phyloP scores from a whole-genome alignment of 2,329 filamentous ascomycete species.

The Herpotrichia juniperi region DNA sequence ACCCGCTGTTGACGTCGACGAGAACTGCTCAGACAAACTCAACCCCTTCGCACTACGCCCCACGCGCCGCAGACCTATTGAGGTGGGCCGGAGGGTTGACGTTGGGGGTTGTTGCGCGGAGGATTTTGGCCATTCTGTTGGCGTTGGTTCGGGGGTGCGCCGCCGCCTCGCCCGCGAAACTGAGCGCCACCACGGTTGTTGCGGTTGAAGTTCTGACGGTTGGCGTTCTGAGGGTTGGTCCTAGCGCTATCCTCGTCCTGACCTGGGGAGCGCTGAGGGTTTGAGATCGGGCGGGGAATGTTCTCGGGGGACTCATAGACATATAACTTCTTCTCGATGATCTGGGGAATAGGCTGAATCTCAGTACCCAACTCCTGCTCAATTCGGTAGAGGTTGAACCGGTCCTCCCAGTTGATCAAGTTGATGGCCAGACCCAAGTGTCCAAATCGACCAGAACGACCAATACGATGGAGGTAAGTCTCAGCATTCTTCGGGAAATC shows the following conservation, averaged over 20 bases:
- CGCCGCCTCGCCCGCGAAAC: slow-evolving; percentile 18
- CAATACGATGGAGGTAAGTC: slow-evolving; percentile 97
- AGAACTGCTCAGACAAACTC: slow-evolving; percentile 36
- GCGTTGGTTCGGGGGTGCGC: slow-evolving; percentile 28
- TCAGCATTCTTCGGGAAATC: slow-evolving; percentile 99
- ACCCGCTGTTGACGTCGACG: slow-evolving; percentile 27
- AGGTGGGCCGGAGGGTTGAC: slow-evolving; percentile 37
- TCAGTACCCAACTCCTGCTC: slow-evolving; percentile 97
- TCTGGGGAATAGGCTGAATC: slow-evolving; percentile 92
- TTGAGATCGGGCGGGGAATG: slow-evolving; percentile 82
- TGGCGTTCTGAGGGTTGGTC: slow-evolving; percentile 20
- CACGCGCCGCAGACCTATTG: slow-evolving; percentile 26
- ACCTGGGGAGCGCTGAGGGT: slow-evolving; percentile 46
- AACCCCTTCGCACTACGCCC: slow-evolving; percentile 17
- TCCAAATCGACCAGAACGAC: slow-evolving; percentile 94
- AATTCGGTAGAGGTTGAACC: slow-evolving; percentile 98
- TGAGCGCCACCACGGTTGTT: slow-evolving; percentile 41
- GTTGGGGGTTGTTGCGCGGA: slow-evolving; percentile 42
- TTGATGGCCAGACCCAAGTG: slow-evolving; percentile 98
- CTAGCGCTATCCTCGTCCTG: slow-evolving; percentile 26
- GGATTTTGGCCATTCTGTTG: slow-evolving; percentile 44
- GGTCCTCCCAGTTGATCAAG: slow-evolving; percentile 98
- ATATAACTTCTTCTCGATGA: slow-evolving; percentile 97
- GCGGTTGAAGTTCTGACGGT: slow-evolving; percentile 32
- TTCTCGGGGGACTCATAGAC: slow-evolving; percentile 96